Base-by-base conservation (phyloP, 2,329 filamentous ascomycete species). In the Alternaria panax region DNA sequence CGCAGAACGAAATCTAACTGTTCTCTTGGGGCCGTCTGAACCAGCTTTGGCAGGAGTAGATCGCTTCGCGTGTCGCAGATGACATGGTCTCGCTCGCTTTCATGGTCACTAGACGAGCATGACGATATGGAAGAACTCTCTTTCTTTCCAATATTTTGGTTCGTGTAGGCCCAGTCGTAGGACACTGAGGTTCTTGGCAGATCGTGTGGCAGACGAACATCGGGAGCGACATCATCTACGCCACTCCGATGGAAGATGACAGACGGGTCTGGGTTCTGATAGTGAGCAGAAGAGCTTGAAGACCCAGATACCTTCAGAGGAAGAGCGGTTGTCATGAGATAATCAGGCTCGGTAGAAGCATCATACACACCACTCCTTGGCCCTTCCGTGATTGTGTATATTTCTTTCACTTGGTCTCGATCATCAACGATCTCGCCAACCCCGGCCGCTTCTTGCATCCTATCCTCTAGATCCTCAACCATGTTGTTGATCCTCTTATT, bases 391-490 rank as follows among this genome's bases (percentile, higher is more conserved):
- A 81, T 79, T 2, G 71, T 61, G 32, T 78, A 75, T 18, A 81
- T 75, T 25, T 81, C 77, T 18, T 77, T 68, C 5, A 76, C 66
- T 25, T 77, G 70, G 4, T 70, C 67, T 28, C 63, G 64, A 52
- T 78, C 63, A 7, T 72, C 65, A 2, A 74, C 73, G 38, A 75
- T 66, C 40, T 78, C 71, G 6, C 79, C 77, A 28, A 79, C 70
- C 2, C 71, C 57, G 12, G 79, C 67, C 2, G 80, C 80, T 55
- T 82, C 76, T 57, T 80, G 71, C 57, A 81, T 79, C 45, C 82
- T 70, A n/a, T 77, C 71, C 59, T 82, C 80, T 6, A 82, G 59
- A 0, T 74, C 76, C 27, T 75, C 75, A 6, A 82, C 77, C 9
- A 80, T 75, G 25, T 70, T 68, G 48, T 67, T 73, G 25, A 75